These are phyloP conservation scores for Mycena galopus DNA, from an alignment of 768 basidiomycete genomes.

Conservation along the genomic window DNA sequence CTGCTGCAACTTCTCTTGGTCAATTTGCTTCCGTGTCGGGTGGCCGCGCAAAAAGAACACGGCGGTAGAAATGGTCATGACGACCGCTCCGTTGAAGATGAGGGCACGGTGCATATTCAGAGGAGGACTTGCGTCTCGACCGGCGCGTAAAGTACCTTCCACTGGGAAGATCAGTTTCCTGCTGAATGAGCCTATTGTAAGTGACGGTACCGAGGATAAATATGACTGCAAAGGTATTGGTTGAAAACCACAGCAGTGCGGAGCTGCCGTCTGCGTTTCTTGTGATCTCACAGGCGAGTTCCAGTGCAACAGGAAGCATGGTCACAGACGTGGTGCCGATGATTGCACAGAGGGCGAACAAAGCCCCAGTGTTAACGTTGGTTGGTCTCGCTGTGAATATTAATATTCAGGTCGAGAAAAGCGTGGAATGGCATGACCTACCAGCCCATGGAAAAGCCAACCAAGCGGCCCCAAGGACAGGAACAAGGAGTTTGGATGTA, in stretches of 20 bases:
- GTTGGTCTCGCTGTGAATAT: no score
- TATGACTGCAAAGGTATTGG: conserved; percentile 71
- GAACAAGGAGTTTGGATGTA: conserved; percentile 70
- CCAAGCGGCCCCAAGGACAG: conserved; percentile 74
- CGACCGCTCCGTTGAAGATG: neutral
- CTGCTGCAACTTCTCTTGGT: no score
- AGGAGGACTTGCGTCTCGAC: neutral
- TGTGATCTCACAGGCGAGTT: conserved; percentile 86
- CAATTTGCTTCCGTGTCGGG: no score
- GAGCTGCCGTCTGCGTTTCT: conserved; percentile 84
- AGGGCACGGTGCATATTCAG: neutral
- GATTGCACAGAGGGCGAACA: conserved; percentile 77
- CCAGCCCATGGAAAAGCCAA: conserved; percentile 89
- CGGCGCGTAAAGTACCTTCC: neutral
- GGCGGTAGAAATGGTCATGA: no score
- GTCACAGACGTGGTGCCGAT: conserved; percentile 76
- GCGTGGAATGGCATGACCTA: conserved; percentile 45
- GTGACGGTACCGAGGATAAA: conserved; percentile 34
- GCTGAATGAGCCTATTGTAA: no score
- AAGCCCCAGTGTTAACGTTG: conserved; percentile 66
- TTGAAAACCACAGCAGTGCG: conserved; percentile 80
- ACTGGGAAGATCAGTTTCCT: neutral
- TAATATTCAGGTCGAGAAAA: conserved; percentile 7
- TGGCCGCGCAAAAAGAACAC: no score
- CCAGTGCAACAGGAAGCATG: conserved; percentile 81